A percentile compares a stretch with the other conserved stretches of the same genome.
Conservation (phyloP, 1,284 basidiomycete genomes). For the Laetiporus sulphureus region DNA sequence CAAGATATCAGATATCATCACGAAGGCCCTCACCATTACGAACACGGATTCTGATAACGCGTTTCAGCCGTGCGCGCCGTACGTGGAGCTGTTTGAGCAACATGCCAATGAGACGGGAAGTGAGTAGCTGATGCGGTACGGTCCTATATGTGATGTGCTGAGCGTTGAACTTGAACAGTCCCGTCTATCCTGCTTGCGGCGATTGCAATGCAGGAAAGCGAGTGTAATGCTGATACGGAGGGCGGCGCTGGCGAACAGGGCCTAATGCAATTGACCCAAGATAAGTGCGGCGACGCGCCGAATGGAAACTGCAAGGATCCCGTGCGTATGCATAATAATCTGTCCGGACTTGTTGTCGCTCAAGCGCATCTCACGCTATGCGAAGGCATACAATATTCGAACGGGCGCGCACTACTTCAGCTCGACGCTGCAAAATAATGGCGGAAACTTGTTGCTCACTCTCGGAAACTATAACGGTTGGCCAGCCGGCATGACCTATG, state of each 20-base stretch:
- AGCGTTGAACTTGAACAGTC: constrained; percentile 26
- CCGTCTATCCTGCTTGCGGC: constrained; percentile 75
- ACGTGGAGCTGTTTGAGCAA: constrained; percentile 53
- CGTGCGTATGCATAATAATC: constrained; percentile 38
- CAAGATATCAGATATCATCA: constrained; percentile 44
- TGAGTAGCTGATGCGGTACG: constrained; percentile 24
- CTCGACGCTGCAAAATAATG: constrained; percentile 40
- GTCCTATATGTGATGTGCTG: not conserved
- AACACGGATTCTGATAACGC: constrained; percentile 43
- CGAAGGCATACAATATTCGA: constrained; percentile 62
- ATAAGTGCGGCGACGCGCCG: constrained; percentile 71
- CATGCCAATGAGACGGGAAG: constrained; percentile 47
- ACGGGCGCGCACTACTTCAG: constrained; percentile 59
- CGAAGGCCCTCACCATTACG: constrained; percentile 45
- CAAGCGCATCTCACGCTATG: constrained; percentile 1
- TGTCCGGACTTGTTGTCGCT: constrained; percentile 1
- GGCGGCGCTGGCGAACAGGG: constrained; percentile 82
- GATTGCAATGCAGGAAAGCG: constrained; percentile 79
- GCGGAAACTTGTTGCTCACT: constrained; percentile 54
- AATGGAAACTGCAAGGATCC: constrained; percentile 59
- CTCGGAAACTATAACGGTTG: constrained; percentile 83
- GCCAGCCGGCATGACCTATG: constrained; percentile 54
- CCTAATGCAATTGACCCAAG: constrained; percentile 77
- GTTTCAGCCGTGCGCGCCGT: constrained; percentile 58
- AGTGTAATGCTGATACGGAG: constrained; percentile 62